Conservation (phyloP, 768 basidiomycete species). For the Lepiota venenata region DNA sequence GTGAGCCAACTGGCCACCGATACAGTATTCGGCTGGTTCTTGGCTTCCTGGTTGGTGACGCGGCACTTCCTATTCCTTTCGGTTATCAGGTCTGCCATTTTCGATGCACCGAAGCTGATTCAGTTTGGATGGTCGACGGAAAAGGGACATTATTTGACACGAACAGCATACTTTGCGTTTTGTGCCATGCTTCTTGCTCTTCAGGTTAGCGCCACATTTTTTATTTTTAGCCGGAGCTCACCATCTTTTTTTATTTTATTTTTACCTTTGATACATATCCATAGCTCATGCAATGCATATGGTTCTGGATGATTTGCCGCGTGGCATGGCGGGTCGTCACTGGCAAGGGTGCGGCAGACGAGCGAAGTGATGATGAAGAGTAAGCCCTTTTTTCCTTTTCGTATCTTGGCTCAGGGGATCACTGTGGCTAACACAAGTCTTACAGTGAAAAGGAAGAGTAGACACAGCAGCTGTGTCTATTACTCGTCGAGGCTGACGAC, state of each 20-base stretch:
- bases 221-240: background rate
- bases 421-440: background rate
- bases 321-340: constrained; percentile 78
- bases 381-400: background rate
- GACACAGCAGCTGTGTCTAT: background rate
- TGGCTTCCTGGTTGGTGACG: constrained; percentile 88
- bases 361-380: constrained; percentile 68
- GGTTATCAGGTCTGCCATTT: constrained; percentile 59
- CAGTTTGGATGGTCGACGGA: constrained; percentile 58
- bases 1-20: constrained; percentile 65
- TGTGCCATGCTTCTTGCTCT: constrained; percentile 49
- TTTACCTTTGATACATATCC: too few species aligned
- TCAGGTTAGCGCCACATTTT: constrained; percentile 47
- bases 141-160: constrained; percentile 54
- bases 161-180: constrained; percentile 44
- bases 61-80: constrained; percentile 80
- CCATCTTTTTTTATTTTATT: constrained; percentile 14
- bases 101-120: constrained; percentile 48
- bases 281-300: constrained; percentile 72
- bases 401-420: background rate
- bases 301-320: constrained; percentile 85
- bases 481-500: too few species aligned
- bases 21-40: constrained; percentile 72
- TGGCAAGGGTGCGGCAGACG: constrained; percentile 77
- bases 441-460: constrained; percentile 8